Base-by-base conservation (phyloP, 2,329 filamentous ascomycete genomes). In the Dothistroma septosporum region DNA sequence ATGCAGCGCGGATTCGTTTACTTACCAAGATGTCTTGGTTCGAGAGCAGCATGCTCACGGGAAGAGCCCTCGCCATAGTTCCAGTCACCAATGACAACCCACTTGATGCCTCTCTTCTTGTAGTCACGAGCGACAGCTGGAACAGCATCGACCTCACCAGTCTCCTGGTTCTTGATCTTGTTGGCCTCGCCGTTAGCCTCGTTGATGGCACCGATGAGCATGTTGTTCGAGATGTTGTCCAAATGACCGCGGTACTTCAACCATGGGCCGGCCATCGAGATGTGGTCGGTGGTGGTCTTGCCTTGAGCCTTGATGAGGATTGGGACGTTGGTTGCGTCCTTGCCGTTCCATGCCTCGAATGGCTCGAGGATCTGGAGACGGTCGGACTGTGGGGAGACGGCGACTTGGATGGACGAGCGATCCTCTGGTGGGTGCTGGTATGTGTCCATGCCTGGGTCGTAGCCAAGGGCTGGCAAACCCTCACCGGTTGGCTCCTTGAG, bases 221-320 rank as follows among this genome's bases (percentile, higher is more conserved):
- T 96, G 86, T 97, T 97, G 87, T 97, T 97, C 76, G 92, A 97
- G 82, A 97, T 97, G 86, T 97, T 97, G 86, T 97, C 93, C 73
- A 97, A 85, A 77, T 97, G 93, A 65, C 93, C 93, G 85, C 93
- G 91, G 86, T 97, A 97, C 85, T 97, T 97, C 78, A 97, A 83
- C 92, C 92, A 96, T 64, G 92, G 92, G 68, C 92, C 92, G 69
- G 92, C 92, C 91, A 96, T 73, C 49, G 55, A 64, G 53, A 65
- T 63, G 59, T 67, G 65, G 54, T 67, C 64, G 9, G 64, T 66
- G 14, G 64, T 59, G 48, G 61, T 62, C 56, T 97, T 97, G 78
- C 93, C 93, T 79, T 94, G 79, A 66, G 88, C 85, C 87, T 99
- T 99, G 85, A 97, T 97, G 67, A 99, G 83, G 74, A 99, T 96